Evolutionary conservation across 768 basidiomycete genomes (phyloP).

Genomic region (Phanerodontia chrysosporium): DNA sequence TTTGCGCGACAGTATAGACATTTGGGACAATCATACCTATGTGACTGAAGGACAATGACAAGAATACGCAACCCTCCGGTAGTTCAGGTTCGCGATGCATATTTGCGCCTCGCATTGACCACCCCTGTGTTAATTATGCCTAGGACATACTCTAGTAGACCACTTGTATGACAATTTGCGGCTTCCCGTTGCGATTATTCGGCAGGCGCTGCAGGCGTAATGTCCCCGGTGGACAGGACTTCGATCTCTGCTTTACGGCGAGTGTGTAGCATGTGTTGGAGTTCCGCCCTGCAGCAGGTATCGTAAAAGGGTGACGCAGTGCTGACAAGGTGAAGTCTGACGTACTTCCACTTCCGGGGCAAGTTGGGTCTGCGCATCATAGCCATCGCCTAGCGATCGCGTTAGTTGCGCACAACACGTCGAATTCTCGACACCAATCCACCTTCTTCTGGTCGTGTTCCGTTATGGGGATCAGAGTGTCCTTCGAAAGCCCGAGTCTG

Average conservation of each 20-base stretch:
- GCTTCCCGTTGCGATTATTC: no score
- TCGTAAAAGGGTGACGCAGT: constrained; percentile 3
- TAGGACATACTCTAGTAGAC: constrained; percentile 1
- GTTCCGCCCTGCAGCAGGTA: constrained; percentile 69
- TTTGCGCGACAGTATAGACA: background rate
- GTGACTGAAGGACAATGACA: background rate
- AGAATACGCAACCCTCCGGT: background rate
- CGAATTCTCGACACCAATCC: background rate
- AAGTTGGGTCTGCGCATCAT: constrained; percentile 52
- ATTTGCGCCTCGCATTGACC: background rate
- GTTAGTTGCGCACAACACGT: background rate
- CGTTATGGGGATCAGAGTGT: constrained; percentile 65
- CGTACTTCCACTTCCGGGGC: constrained; percentile 68
- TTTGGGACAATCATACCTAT: background rate
- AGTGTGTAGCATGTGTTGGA: constrained; percentile 71
- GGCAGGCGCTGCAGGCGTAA: no score
- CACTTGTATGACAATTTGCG: no score
- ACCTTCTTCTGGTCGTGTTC: constrained; percentile 76
- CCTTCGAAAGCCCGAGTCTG: constrained; percentile 59
- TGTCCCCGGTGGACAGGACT: constrained; percentile 35
- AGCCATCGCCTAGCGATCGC: constrained; percentile 45
- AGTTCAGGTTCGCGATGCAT: no score
- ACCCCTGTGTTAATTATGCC: background rate
- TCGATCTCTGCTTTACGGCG: constrained; percentile 96
- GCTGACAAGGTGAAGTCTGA: no score